Evolutionary conservation across 2,329 filamentous ascomycete species (phyloP), one percentile per base, ranked within the genome.

Genomic region (Xylariaceae sp.): DNA sequence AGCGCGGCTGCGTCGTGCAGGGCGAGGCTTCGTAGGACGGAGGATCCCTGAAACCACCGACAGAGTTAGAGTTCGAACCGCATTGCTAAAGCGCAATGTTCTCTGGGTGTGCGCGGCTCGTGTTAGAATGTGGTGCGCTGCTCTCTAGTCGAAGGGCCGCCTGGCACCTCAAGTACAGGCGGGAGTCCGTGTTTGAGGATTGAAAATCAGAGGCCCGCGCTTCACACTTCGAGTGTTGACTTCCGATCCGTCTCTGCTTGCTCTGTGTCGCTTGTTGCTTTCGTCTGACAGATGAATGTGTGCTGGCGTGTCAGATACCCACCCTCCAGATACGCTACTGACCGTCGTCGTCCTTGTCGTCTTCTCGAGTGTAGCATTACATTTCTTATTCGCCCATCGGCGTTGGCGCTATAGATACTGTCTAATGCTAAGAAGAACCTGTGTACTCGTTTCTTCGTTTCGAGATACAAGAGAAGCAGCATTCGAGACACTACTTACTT

Each of bases 21-120:
- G 51, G 47, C 51, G 50, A 57, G 51, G 48, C 55, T 57, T 51
- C 47, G 48, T 48, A 53, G 48, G 48, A 52, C 42, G 51, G 46
- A 47, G 55, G 42, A 60, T 60, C 58, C 55, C 50, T 48, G 58
- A 42, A 36, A 49, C 51, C 42, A 53, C 59, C 60, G 60, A 61
- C 47, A 60, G 46, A 59, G 60, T 61, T 61, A 51, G 49, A 57
- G 53, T 51, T 46, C 52, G n/a, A 55, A 51, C 54, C 47, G 53
- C 49, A 55, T 48, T 51, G 52, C 54, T 53, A 54, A 57, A 51
- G 52, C 53, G 45, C 33, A 42, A 48, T 52, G 15, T 35, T 35
- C 33, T 36, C 15, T 36, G 22, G 22, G 56, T 48, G 47, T 52
- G 46, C 47, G 50, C 30, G 31, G 51, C 39, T 18, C 43, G 45